These are phyloP conservation scores for Multifurca ochricompacta DNA, from an alignment of 768 basidiomycete genomes.

Conservation along the genomic window DNA sequence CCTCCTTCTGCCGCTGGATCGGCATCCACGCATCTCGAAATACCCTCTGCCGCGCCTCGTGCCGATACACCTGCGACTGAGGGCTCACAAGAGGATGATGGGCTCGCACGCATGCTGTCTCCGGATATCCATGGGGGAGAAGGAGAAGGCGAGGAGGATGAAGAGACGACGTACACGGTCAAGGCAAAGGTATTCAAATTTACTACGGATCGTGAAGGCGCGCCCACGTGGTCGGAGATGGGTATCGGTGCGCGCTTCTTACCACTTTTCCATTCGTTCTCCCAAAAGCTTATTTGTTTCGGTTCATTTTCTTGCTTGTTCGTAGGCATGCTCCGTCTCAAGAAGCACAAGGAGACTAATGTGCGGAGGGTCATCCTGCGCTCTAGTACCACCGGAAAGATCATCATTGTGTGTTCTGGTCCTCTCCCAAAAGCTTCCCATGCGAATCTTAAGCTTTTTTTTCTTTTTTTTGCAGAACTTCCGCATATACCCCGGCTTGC, in stretches of 20 bases:
- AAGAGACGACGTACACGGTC: constrained; percentile 54
- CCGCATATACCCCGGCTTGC: constrained; percentile 52
- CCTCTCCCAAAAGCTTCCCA: constrained; percentile 4
- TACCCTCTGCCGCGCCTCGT: neutral
- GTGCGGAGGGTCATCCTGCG: constrained; percentile 58
- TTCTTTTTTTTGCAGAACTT: constrained; percentile 53
- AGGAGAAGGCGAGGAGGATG: constrained; percentile 77
- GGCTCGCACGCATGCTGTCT: constrained; percentile 21
- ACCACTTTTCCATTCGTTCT: neutral
- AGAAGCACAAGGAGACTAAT: constrained; percentile 60
- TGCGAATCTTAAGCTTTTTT: neutral
- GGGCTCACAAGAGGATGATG: constrained; percentile 23
- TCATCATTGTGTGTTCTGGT: constrained; percentile 51
- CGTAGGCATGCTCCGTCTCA: constrained; percentile 59
- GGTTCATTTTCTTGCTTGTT: neutral
- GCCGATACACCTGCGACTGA: constrained; percentile 23
- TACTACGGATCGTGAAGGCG: constrained; percentile 39
- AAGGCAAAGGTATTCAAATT: constrained; percentile 59
- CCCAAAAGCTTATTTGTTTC: neutral
- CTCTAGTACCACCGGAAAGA: constrained; percentile 68
- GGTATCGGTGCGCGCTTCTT: constrained; percentile 48
- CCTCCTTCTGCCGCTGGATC: neutral
- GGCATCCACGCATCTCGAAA: neutral
- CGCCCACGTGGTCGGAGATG: constrained; percentile 52
- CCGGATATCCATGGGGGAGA: constrained; percentile 46